Evolutionary conservation across 371 early-diverging fungal genomes (phyloP).

Genomic region (Blakeslea trispora): DNA sequence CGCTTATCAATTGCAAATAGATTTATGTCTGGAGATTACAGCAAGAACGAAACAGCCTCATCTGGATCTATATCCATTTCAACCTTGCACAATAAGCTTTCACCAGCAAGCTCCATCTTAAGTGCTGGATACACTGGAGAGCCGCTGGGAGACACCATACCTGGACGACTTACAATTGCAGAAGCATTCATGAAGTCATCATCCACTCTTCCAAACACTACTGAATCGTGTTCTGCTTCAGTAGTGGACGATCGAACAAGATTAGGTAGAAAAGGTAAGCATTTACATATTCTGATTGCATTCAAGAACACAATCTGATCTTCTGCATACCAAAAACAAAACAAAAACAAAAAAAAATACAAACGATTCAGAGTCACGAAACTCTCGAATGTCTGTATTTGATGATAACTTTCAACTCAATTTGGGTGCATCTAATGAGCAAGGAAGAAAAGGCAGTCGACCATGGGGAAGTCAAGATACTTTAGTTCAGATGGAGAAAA

Average conservation of each 20-base stretch:
- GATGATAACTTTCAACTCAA: slow-evolving; percentile 5
- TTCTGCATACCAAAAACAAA: too few relatives aligned
- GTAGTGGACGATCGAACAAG: slow-evolving; percentile 22
- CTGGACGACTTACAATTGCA: slow-evolving; percentile 40
- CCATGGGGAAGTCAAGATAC: slow-evolving; percentile 54
- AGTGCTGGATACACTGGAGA: slow-evolving; percentile 5
- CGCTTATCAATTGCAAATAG: slow-evolving; percentile 42
- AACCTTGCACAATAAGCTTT: background rate
- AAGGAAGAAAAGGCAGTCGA: slow-evolving; percentile 12
- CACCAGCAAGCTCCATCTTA: slow-evolving; percentile 10
- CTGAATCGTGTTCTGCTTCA: slow-evolving; percentile 17
- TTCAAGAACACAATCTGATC: too few relatives aligned
- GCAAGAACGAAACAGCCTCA: background rate
- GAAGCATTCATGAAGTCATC: slow-evolving; percentile 34
- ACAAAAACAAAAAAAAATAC: too few relatives aligned
- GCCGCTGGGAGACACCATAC: slow-evolving; percentile 13
- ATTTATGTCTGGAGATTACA: slow-evolving; percentile 28
- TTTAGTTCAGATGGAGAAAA: slow-evolving; percentile 32
- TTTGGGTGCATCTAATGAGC: background rate
- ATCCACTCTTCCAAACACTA: slow-evolving; percentile 1
- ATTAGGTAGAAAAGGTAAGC: slow-evolving; percentile 1
- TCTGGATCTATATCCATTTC: slow-evolving; percentile 5
- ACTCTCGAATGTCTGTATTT: slow-evolving; percentile 8
- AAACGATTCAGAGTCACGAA: slow-evolving; percentile 7
- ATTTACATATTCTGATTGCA: too few relatives aligned